These are phyloP conservation scores for Salix koriyanagi DNA, from an alignment of 345 rosid genomes.

Conservation along the genomic window DNA sequence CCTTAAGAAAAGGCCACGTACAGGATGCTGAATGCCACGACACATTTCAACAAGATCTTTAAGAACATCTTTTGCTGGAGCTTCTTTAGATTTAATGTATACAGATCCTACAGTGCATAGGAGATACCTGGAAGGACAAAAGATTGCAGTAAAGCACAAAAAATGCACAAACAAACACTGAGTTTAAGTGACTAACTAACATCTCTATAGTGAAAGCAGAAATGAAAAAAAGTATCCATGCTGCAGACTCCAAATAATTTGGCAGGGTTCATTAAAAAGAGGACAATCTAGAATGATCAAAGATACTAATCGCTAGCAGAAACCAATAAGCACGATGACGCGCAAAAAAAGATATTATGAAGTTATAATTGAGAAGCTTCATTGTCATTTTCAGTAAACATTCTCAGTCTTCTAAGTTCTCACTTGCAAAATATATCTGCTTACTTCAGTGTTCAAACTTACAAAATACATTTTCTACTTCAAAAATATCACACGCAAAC, in stretches of 20 bases:
- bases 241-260: too few species aligned
- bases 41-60: slow-evolving; percentile 99
- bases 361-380: too few species aligned
- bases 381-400: too few species aligned
- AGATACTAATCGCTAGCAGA: not conserved
- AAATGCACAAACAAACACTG: not conserved
- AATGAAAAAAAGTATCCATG: too few species aligned
- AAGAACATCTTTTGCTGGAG: slow-evolving; percentile 95
- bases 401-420: too few species aligned
- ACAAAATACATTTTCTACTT: not conserved
- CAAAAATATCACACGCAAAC: not conserved
- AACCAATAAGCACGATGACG: too few species aligned
- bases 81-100: slow-evolving; percentile 93
- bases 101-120: slow-evolving; percentile 97
- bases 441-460: not conserved
- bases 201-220: not conserved
- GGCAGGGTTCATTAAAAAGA: too few species aligned
- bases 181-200: not conserved
- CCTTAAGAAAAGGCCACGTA: slow-evolving; percentile 95
- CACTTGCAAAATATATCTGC: too few species aligned
- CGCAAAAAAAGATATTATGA: too few species aligned
- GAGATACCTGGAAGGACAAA: slow-evolving; percentile 56
- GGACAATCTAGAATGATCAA: not conserved
- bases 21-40: slow-evolving; percentile 97
- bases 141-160: not conserved